Percentiles rank a stretch among this genome's conserved stretches.
Conservation (phyloP, 768 basidiomycete genomes). For the Scleroderma bovista region DNA sequence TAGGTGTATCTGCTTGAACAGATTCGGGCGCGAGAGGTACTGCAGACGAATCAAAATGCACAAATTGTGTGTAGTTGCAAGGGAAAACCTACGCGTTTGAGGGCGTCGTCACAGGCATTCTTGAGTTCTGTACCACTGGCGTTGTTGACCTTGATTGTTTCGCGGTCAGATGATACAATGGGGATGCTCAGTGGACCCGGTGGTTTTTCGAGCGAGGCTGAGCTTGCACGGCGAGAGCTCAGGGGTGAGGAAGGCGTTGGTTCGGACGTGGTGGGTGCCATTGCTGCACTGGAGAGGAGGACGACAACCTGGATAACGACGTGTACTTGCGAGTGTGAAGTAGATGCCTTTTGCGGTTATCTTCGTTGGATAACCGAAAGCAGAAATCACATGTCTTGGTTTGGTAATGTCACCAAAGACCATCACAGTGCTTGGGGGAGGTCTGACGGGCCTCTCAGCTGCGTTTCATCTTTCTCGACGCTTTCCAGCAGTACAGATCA, state of each 20-base stretch:
- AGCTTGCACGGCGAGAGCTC: constrained; percentile 23
- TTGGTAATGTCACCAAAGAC: constrained; percentile 21
- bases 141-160: constrained; percentile 58
- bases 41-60: constrained; percentile 28
- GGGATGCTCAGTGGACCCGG: constrained; percentile 49
- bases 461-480: constrained; percentile 71
- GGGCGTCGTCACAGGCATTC: constrained; percentile 78
- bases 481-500: constrained; percentile 54
- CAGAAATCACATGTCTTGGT: background rate
- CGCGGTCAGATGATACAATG: constrained; percentile 40
- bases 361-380: no score
- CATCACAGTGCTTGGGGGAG: constrained; percentile 74
- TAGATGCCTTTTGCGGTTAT: constrained; percentile 1
- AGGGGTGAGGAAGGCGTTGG: constrained; percentile 9
- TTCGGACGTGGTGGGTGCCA: constrained; percentile 19
- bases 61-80: background rate
- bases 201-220: constrained; percentile 34
- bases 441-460: constrained; percentile 75
- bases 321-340: constrained; percentile 24
- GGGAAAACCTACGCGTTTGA: constrained; percentile 66
- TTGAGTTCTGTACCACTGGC: constrained; percentile 54
- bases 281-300: constrained; percentile 1
- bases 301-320: constrained; percentile 9
- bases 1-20: constrained; percentile 81
- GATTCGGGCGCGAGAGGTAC: constrained; percentile 74